These are phyloP conservation scores for Cordia subcordata DNA, from an alignment of 257 asterid species.

Conservation along the genomic window DNA sequence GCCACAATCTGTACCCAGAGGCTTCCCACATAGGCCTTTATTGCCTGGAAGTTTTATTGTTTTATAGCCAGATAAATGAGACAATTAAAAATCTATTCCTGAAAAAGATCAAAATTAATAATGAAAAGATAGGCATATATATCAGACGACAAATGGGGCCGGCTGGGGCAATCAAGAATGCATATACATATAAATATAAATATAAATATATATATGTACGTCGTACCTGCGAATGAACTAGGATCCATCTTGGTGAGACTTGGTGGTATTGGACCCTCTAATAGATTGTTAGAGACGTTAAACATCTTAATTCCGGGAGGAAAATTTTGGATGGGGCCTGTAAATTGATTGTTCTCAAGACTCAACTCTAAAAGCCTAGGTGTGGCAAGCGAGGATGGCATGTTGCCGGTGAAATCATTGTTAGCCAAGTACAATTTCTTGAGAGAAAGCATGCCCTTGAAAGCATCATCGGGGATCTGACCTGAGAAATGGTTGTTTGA, in stretches of 20 bases:
- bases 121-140: too few relatives aligned
- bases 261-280: constrained; percentile 70
- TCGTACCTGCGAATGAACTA: constrained; percentile 59
- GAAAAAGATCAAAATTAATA: background rate
- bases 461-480: constrained; percentile 51
- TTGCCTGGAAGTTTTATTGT: too few relatives aligned
- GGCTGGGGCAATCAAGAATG: background rate
- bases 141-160: too few relatives aligned
- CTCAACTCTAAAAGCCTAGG: constrained; percentile 58
- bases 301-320: constrained; percentile 36
- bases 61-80: too few relatives aligned
- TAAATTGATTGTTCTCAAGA: constrained; percentile 66
- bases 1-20: constrained; percentile 39
- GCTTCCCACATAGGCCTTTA: constrained; percentile 67
- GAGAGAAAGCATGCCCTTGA: constrained; percentile 61
- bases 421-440: constrained; percentile 64
- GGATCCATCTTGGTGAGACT: constrained; percentile 43
- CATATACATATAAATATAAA: too few relatives aligned
- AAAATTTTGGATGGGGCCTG: constrained; percentile 53
- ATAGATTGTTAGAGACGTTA: constrained; percentile 67
- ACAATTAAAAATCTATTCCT: too few relatives aligned
- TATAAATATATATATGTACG: too few relatives aligned
- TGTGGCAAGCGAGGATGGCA: constrained; percentile 56
- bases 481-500: constrained; percentile 74
- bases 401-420: constrained; percentile 52